Evolutionary conservation across 306 rosid species (phyloP).

Genomic region (Psophocarpus tetragonolobus): DNA sequence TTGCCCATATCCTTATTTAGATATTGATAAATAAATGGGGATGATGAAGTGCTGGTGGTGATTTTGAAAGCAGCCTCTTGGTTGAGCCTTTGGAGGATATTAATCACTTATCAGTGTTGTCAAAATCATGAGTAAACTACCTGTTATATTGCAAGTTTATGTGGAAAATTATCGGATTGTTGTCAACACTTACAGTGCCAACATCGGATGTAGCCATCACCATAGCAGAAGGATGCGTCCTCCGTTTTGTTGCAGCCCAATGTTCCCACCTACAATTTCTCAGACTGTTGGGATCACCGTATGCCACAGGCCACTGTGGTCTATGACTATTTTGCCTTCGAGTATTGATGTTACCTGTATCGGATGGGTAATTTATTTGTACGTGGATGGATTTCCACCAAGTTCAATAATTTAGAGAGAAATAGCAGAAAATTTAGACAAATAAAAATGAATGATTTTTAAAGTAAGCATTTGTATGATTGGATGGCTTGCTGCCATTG

Average conservation of each 20-base stretch:
- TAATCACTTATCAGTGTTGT: too few species aligned
- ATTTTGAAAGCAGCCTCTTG: constrained; percentile 67
- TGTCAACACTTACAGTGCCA: too few species aligned
- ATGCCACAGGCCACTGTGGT: background rate
- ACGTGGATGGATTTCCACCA: constrained; percentile 10
- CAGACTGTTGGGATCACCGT: constrained; percentile 14
- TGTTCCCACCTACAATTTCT: background rate
- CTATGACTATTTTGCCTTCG: background rate
- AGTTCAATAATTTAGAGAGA: background rate
- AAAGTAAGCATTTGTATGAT: constrained; percentile 13
- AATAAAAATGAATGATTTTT: background rate
- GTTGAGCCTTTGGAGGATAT: constrained; percentile 57
- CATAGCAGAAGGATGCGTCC: too few species aligned
- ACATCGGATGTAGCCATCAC: too few species aligned
- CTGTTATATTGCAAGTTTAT: too few species aligned
- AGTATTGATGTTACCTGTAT: constrained; percentile 22
- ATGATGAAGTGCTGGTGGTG: constrained; percentile 57
- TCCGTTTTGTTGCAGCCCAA: too few species aligned
- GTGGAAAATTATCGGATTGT: too few species aligned
- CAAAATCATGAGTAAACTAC: too few species aligned
- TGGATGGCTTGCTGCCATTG: constrained; percentile 22
- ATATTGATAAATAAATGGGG: constrained; percentile 57
- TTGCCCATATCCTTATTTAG: constrained; percentile 58
- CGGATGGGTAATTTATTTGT: constrained; percentile 3
- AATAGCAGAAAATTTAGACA: background rate